These are phyloP conservation scores for Biscogniauxia marginata DNA, from an alignment of 2,329 filamentous ascomycete genomes.

Conservation along the genomic window DNA sequence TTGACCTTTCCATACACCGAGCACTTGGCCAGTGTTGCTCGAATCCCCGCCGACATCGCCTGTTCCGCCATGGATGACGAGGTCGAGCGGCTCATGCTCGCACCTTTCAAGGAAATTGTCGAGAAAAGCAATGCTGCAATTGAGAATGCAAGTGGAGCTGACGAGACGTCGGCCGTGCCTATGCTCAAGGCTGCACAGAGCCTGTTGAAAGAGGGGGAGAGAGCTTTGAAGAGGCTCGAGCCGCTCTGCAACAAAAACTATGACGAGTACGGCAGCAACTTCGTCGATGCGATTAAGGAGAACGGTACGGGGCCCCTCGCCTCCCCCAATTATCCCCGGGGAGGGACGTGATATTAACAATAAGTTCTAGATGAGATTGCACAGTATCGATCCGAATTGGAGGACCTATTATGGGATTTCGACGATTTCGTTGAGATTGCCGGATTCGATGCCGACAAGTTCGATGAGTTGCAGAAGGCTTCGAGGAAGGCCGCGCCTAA, in stretches of 20 bases:
- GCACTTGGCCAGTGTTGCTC: neutral
- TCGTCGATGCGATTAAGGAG: constrained; percentile 52
- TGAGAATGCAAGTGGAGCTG: constrained; percentile 43
- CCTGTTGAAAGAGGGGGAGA: constrained; percentile 48
- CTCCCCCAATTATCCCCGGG: neutral
- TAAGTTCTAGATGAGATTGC: constrained; percentile 47
- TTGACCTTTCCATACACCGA: neutral
- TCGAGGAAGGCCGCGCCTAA: constrained; percentile 49
- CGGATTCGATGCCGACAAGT: constrained; percentile 51
- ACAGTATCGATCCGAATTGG: constrained; percentile 45
- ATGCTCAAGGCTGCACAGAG: constrained; percentile 52
- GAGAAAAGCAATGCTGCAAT: constrained; percentile 49
- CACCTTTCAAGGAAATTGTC: constrained; percentile 52
- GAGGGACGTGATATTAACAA: constrained; percentile 11
- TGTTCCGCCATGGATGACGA: constrained; percentile 31
- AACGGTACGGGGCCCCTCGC: constrained; percentile 42
- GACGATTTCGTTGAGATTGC: constrained; percentile 52
- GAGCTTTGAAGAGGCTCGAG: constrained; percentile 49
- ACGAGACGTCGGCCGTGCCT: constrained; percentile 33
- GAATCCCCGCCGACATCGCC: neutral
- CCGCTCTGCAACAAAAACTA: constrained; percentile 49
- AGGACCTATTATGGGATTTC: constrained; percentile 54
- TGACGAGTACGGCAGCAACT: constrained; percentile 48
- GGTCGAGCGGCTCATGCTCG: constrained; percentile 43
- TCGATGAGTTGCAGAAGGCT: constrained; percentile 45